A percentile compares a stretch with the other conserved stretches of the same genome.
Evolutionary conservation across 2,329 filamentous ascomycete genomes (phyloP).

Genomic region (Cryphonectria radicalis): DNA sequence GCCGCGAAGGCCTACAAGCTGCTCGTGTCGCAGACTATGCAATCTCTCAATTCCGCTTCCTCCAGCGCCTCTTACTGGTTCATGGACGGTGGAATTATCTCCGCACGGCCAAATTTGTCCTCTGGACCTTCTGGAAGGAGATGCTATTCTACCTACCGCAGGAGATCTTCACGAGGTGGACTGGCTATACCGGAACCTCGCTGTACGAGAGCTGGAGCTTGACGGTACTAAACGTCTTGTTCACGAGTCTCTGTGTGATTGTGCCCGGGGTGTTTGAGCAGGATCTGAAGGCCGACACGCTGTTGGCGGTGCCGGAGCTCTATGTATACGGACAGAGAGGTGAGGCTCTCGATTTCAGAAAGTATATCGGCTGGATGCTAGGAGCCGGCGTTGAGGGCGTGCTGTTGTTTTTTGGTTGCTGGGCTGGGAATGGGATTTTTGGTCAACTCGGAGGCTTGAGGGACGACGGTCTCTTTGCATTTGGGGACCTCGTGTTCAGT

Average conservation of each 20-base stretch:
- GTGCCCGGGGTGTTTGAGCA: conserved; percentile 92
- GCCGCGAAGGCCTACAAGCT: conserved; percentile 89
- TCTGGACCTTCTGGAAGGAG: conserved; percentile 91
- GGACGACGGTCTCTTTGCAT: conserved; percentile 73
- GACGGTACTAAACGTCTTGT: conserved; percentile 92
- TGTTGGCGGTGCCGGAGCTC: conserved; percentile 90
- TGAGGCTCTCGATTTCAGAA: conserved; percentile 71
- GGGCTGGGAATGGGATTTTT: conserved; percentile 55
- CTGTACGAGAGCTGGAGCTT: conserved; percentile 87
- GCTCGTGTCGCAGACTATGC: conserved; percentile 90
- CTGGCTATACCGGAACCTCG: conserved; percentile 88
- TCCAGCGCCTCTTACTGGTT: conserved; percentile 82
- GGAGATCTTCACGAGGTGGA: conserved; percentile 80
- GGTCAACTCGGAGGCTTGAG: conserved; percentile 48
- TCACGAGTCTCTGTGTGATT: conserved; percentile 87
- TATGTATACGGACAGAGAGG: conserved; percentile 81
- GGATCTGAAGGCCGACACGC: conserved; percentile 79
- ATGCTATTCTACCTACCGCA: conserved; percentile 83
- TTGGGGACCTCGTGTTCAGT: conserved; percentile 75
- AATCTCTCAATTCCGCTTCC: conserved; percentile 87
- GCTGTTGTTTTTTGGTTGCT: conserved; percentile 68
- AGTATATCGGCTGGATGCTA: conserved; percentile 79
- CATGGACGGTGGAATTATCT: conserved; percentile 92
- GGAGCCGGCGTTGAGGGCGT: conserved; percentile 75
- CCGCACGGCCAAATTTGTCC: conserved; percentile 84